These are phyloP conservation scores for Entomortierella chlamydospora DNA, from an alignment of 192 early-diverging fungal genomes.

Conservation along the genomic window DNA sequence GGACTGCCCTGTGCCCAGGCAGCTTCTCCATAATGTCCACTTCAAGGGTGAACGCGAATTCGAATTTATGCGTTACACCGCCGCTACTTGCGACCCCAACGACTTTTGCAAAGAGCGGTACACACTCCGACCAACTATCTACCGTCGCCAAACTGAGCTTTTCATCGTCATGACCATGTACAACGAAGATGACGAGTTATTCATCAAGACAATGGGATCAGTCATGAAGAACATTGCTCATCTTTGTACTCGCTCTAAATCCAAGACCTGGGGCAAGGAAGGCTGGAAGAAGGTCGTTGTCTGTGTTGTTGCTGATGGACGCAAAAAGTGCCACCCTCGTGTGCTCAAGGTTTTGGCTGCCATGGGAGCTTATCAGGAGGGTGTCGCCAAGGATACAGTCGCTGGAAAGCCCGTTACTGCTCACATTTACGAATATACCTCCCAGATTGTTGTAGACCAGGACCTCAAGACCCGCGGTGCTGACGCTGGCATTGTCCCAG, in stretches of 20 bases:
- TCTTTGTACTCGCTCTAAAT: constrained; percentile 80
- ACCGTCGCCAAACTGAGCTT: constrained; percentile 68
- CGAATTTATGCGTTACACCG: constrained; percentile 81
- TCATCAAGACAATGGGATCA: constrained; percentile 87
- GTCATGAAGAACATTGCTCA: constrained; percentile 94
- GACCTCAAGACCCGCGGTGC: constrained; percentile 73
- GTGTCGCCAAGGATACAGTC: constrained; percentile 75
- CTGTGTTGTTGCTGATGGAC: constrained; percentile 92
- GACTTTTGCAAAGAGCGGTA: constrained; percentile 70
- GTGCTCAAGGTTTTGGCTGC: constrained; percentile 82
- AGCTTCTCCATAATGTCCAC: constrained; percentile 65
- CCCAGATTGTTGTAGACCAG: constrained; percentile 74
- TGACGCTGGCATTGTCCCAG: constrained; percentile 78
- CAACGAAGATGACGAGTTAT: constrained; percentile 88
- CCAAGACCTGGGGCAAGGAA: constrained; percentile 82
- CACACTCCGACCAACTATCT: constrained; percentile 65
- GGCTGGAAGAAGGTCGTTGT: constrained; percentile 94
- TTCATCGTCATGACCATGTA: constrained; percentile 75
- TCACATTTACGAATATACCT: constrained; percentile 93
- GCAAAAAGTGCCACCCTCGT: constrained; percentile 81
- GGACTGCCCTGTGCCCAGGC: constrained; percentile 73
- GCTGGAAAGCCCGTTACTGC: constrained; percentile 78
- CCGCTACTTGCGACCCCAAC: constrained; percentile 75
- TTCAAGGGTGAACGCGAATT: constrained; percentile 72
- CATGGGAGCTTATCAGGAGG: constrained; percentile 82